Base-by-base conservation (phyloP, 2,329 filamentous ascomycete genomes). In the Fulvia fulva region DNA sequence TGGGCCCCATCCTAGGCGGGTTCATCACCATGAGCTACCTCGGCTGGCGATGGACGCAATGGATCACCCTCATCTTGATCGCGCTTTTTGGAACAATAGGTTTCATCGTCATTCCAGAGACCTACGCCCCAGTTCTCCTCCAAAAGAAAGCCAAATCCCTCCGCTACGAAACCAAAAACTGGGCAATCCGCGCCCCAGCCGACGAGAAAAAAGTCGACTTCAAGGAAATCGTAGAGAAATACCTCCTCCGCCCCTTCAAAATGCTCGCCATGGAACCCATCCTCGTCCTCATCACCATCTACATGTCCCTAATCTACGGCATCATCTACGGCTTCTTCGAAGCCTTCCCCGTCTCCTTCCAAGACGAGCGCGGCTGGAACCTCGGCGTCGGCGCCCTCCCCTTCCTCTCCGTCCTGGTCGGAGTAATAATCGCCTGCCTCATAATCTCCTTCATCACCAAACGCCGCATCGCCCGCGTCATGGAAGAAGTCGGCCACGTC, bases 91-190 rank as follows among this genome's bases (percentile, higher is more conserved):
- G 76, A 1, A 55, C 72, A 7, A 61, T 81, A 21, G 77, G 74
- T 0, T 63, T 80, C 34, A 60, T 82, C 44, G 64, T 79, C 21
- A 72, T 83, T 1, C 78, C 77, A 0, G 82, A 85, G 66, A 80
- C 81, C 0, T 83, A 77, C 41, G 75, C 71, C 1, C 65, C 66
- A 0, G 67, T 76, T 0, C 72, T 79, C 4, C 66, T 79, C 22
- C 74, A 76, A 56, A 58, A 67, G 6, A 65, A 65, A 28, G 88
- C 88, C 1, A 75, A 75, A 28, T 77, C 76, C 51, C 71, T 89
- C 32, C 82, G 85, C 62, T 83, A 81, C 65, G 76, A 78, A 34
- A 81, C 83, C 8, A 51, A 76, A 14, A 71, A 68, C 25, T 63
- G 56, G 56, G 61, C 62, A 9, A 55, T 67, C 8, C 65, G 53